phyloP scores from a whole-genome alignment of 2,329 filamentous ascomycete species.

The Colletotrichum eleusines region DNA sequence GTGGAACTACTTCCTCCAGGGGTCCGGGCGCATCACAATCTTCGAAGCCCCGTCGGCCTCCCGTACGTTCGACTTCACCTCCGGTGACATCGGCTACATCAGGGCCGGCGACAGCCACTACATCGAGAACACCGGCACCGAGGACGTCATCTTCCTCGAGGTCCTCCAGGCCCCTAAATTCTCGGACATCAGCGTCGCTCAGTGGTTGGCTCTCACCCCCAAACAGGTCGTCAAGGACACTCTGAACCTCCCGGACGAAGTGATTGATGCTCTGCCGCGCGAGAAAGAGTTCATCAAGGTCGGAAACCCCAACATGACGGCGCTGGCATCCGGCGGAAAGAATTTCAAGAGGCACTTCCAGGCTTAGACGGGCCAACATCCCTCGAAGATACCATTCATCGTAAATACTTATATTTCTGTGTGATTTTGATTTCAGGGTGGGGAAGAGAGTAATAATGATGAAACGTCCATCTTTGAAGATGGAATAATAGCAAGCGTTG shows the following conservation, averaged over 20 bases:
- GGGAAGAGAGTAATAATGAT: background rate
- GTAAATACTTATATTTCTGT: background rate
- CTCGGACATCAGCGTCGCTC: slow-evolving; percentile 66
- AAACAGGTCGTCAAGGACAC: slow-evolving; percentile 70
- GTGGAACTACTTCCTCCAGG: slow-evolving; percentile 71
- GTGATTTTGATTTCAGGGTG: background rate
- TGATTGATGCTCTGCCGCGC: slow-evolving; percentile 54
- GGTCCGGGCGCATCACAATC: slow-evolving; percentile 67
- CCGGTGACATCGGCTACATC: slow-evolving; percentile 71
- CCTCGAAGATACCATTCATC: background rate
- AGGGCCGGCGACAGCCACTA: slow-evolving; percentile 68
- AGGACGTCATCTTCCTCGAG: slow-evolving; percentile 70
- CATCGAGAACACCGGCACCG: slow-evolving; percentile 70
- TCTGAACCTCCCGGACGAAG: slow-evolving; percentile 54
- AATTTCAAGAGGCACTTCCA: slow-evolving; percentile 15
- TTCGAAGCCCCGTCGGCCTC: slow-evolving; percentile 63
- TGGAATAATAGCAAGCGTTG: background rate
- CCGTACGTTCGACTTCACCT: slow-evolving; percentile 69
- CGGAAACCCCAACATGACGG: slow-evolving; percentile 54
- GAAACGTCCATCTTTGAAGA: too few relatives aligned
- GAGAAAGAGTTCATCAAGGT: slow-evolving; percentile 58
- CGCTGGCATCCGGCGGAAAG: slow-evolving; percentile 40
- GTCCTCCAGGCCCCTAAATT: slow-evolving; percentile 66
- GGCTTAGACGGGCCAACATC: background rate
- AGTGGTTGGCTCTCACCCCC: slow-evolving; percentile 70